These are phyloP conservation scores for Fagus crenata DNA, from an alignment of 306 rosid species.

Conservation along the genomic window DNA sequence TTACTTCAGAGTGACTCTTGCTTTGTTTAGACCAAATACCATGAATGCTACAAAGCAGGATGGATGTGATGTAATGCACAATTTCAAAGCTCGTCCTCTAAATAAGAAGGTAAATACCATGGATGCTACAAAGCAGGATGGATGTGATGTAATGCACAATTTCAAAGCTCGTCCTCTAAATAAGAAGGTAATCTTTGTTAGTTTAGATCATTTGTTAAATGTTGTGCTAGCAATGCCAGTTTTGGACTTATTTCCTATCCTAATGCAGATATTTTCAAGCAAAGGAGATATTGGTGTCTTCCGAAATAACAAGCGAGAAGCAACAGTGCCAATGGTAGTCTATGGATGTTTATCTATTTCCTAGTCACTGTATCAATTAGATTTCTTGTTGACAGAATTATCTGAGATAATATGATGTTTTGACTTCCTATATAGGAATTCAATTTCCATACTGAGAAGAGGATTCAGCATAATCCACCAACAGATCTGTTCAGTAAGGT, in stretches of 20 bases:
- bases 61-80: conserved; percentile 42
- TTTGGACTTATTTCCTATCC: conserved; percentile 16
- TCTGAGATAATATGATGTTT: conserved; percentile 28
- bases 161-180: conserved; percentile 81
- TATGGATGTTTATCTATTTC: conserved; percentile 17
- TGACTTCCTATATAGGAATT: conserved; percentile 60
- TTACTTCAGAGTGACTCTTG: conserved; percentile 28
- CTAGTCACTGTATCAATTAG: neutral
- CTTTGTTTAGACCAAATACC: conserved; percentile 58
- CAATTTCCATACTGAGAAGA: conserved; percentile 69
- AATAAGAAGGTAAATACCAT: conserved; percentile 73
- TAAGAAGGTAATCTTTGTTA: conserved; percentile 59
- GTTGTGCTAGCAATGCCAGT: neutral
- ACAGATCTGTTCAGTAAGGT: conserved; percentile 91
- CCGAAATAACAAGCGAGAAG: conserved; percentile 76
- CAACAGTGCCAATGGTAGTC: conserved; percentile 73
- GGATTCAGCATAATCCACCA: conserved; percentile 65
- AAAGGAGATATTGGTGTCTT: conserved; percentile 87
- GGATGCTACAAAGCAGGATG: conserved; percentile 50
- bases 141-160: conserved; percentile 38
- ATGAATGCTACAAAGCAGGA: conserved; percentile 46
- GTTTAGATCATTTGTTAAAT: neutral
- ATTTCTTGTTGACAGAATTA: conserved; percentile 18
- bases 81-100: conserved; percentile 74
- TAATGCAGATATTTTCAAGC: conserved; percentile 77